Percentiles rank a stretch among this genome's conserved stretches.
Evolutionary conservation across 2,329 filamentous ascomycete species (phyloP).

Genomic region (Hypoxylon sp.): DNA sequence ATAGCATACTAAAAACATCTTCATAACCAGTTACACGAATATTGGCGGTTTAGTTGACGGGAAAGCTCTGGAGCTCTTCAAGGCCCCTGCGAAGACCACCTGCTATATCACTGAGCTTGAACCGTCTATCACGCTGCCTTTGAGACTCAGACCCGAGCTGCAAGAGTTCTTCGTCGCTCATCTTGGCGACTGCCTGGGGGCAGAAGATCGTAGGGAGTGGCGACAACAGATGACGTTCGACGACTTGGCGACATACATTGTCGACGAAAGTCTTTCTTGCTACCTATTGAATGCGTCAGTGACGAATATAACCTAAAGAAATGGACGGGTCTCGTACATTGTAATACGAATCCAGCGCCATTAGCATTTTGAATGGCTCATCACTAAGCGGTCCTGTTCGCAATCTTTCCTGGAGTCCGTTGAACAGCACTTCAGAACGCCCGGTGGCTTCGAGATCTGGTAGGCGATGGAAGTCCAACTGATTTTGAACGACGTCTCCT

Average conservation of each 20-base stretch:
- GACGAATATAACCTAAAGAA: too few relatives aligned
- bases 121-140: background rate
- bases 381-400: too few relatives aligned
- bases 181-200: background rate
- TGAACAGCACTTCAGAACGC: too few relatives aligned
- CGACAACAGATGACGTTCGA: slow-evolving; percentile 8
- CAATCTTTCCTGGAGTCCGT: too few relatives aligned
- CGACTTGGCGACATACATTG: slow-evolving; percentile 13
- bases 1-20: too few relatives aligned
- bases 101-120: background rate
- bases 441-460: too few relatives aligned
- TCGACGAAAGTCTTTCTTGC: slow-evolving; percentile 9
- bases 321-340: background rate
- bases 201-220: slow-evolving; percentile 4
- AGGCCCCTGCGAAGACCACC: slow-evolving; percentile 2
- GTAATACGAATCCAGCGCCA: slow-evolving; percentile 2
- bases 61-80: slow-evolving; percentile 1
- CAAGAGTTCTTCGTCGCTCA: slow-evolving; percentile 6
- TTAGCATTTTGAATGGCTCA: background rate
- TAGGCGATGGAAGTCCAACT: too few relatives aligned
- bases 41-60: too few relatives aligned
- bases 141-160: background rate
- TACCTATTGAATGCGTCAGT: slow-evolving; percentile 1
- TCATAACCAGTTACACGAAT: too few relatives aligned
- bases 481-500: too few relatives aligned